Evolutionary conservation across 306 rosid species (phyloP), one percentile per base, ranked within the genome.

Genomic region (Lathyrus tuberosus): DNA sequence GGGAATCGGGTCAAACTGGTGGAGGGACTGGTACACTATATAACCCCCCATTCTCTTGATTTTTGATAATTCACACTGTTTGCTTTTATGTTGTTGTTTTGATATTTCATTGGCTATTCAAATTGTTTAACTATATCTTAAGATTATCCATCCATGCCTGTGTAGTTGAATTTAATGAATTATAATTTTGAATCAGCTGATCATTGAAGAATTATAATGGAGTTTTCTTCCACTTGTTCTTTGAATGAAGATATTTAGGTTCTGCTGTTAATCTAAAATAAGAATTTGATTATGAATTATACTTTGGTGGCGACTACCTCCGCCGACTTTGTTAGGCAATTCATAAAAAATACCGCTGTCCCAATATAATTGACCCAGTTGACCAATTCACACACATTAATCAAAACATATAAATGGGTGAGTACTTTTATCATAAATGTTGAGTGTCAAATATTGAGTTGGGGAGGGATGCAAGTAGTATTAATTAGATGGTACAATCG

Each of bases 1-100:
- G 83, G 83, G 80, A 70, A 59, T 57, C 83, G 7, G 85, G 80
- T 64, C 85, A 77, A 81, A 73, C 80, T 11, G 86, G 78, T 62
- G 76, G 71, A 59, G 82, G 76, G 69, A 53, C 78, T 43, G 82
- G 82, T 70, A 71, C 47, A 74, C 72, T 35, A 70, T 18, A 35
- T 46, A 58, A 22, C 68, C 31, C 74, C 56, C 10, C 11, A 18
- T 70, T 59, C 13, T 57, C 30, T 56, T 20, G 46, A 3, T 74
- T 78, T 74, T 20, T 69, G 74, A 73, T 49, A 2, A 33, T 22
- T 62, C 17, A 75, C 41, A 43, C 41, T 54, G 18, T 67, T 30
- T 40, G 22, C n/a, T 43, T 15, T 15, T 56, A 38, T 69, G 33
- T 33, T 73, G 56, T 37, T 56, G 30, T 9, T 48, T 10, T 68